Conservation (phyloP, 768 basidiomycete genomes). For the Boletus tylopilopsis region DNA sequence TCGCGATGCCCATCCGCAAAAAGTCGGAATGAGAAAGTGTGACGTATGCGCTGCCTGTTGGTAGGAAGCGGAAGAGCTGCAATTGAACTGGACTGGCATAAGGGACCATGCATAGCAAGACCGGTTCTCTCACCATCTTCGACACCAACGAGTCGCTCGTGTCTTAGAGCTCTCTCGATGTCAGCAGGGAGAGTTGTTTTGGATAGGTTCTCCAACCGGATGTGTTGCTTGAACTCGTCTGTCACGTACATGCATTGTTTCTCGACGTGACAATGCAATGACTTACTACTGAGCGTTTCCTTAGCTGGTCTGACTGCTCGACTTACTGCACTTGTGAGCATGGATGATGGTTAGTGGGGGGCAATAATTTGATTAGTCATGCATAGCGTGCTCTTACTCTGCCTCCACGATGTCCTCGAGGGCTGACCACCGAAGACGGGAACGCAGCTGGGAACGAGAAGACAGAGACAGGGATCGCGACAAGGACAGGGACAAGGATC, state of each 20-base stretch:
- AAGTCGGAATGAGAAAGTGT: slow-evolving; percentile 48
- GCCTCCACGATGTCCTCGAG: slow-evolving; percentile 56
- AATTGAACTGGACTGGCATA: slow-evolving; percentile 44
- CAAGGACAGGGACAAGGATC: slow-evolving; percentile 39
- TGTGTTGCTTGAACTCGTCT: slow-evolving; percentile 34
- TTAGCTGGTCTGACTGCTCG: slow-evolving; percentile 9
- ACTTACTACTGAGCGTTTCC: slow-evolving; percentile 16
- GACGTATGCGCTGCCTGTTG: slow-evolving; percentile 57
- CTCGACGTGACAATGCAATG: not conserved
- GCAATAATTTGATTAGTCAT: slow-evolving; percentile 22
- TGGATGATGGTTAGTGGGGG: not conserved
- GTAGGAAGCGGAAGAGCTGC: slow-evolving; percentile 56
- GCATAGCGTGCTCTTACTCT: slow-evolving; percentile 23
- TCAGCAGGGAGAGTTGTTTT: slow-evolving; percentile 52
- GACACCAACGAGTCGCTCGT: slow-evolving; percentile 43
- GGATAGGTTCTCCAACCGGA: slow-evolving; percentile 49
- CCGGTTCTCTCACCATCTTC: slow-evolving; percentile 30
- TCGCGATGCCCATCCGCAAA: slow-evolving; percentile 37
- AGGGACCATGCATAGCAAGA: slow-evolving; percentile 5
- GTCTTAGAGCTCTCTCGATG: slow-evolving; percentile 42
- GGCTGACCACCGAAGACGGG: slow-evolving; percentile 50
- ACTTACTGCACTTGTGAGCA: slow-evolving; percentile 25
- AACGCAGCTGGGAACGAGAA: slow-evolving; percentile 60
- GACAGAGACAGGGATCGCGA: slow-evolving; percentile 27
- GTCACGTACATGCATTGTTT: slow-evolving; percentile 5